These are phyloP conservation scores for Fusarium subtropicale DNA, from an alignment of 2,329 filamentous ascomycete genomes.

Conservation along the genomic window DNA sequence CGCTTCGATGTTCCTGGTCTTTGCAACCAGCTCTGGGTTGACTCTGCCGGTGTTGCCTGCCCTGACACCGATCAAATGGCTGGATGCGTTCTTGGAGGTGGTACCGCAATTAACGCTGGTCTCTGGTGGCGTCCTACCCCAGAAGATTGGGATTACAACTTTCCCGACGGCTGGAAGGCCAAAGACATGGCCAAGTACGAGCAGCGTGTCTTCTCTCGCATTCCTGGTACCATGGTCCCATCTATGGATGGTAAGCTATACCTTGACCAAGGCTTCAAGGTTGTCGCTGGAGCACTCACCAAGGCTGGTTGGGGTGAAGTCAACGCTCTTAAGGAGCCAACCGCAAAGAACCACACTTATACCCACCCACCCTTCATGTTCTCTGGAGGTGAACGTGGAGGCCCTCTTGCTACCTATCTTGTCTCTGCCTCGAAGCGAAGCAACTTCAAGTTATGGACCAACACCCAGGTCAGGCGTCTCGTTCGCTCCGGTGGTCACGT, in stretches of 20 bases:
- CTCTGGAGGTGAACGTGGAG: slow-evolving; percentile 5
- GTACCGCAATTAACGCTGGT: slow-evolving; percentile 15
- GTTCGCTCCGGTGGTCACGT: slow-evolving; percentile 16
- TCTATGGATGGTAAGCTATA: slow-evolving; percentile 15
- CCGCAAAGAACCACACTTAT: slow-evolving; percentile 2
- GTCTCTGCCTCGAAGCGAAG: slow-evolving; percentile 3
- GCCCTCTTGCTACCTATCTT: slow-evolving; percentile 13
- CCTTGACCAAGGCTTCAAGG: slow-evolving; percentile 16
- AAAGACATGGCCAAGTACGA: slow-evolving; percentile 19
- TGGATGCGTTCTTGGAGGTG: slow-evolving; percentile 17
- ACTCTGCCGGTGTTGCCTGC: slow-evolving; percentile 11
- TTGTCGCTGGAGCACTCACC: slow-evolving; percentile 8
- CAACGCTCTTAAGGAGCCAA: neutral
- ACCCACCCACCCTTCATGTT: slow-evolving; percentile 14
- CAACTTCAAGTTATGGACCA: slow-evolving; percentile 21
- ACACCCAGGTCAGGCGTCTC: slow-evolving; percentile 14
- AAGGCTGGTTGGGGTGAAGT: slow-evolving; percentile 11
- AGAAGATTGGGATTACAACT: slow-evolving; percentile 13
- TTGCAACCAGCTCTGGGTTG: slow-evolving; percentile 11
- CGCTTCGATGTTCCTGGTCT: slow-evolving; percentile 17
- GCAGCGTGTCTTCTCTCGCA: slow-evolving; percentile 11
- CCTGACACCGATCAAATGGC: slow-evolving; percentile 21
- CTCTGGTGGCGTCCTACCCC: slow-evolving; percentile 24
- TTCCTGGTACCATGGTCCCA: slow-evolving; percentile 12
- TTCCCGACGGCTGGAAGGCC: slow-evolving; percentile 19